These are phyloP conservation scores for Lepraria neglecta DNA, from an alignment of 495 filamentous ascomycete genomes.

Conservation along the genomic window DNA sequence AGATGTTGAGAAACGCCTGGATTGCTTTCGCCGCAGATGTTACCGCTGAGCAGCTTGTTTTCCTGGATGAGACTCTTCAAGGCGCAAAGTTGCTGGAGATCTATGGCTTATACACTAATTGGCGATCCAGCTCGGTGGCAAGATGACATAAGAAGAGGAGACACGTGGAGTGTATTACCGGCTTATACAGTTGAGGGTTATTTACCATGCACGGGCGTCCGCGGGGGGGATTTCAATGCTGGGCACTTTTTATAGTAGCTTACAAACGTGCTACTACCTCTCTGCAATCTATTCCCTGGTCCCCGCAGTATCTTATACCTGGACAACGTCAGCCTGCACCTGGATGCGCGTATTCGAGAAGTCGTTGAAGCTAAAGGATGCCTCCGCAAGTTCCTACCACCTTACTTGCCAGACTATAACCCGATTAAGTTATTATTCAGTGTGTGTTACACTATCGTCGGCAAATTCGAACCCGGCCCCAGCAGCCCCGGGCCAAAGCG, in stretches of 20 bases:
- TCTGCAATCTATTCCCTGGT: neutral
- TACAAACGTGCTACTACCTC: neutral
- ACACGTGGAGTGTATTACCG: constrained; percentile 6
- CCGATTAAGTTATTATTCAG: constrained; percentile 14
- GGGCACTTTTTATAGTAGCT: constrained; percentile 4
- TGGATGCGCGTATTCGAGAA: neutral
- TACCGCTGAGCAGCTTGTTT: too few relatives aligned
- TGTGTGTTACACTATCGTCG: too few relatives aligned
- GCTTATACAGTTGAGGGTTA: constrained; percentile 15
- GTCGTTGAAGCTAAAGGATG: constrained; percentile 8
- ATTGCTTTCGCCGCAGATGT: too few relatives aligned
- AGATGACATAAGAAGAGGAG: constrained; percentile 3
- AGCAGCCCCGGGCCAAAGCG: too few relatives aligned
- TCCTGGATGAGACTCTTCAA: constrained; percentile 16
- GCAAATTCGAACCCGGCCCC: too few relatives aligned
- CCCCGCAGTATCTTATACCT: constrained; percentile 3
- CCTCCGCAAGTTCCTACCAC: constrained; percentile 5
- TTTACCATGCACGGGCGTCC: constrained; percentile 6
- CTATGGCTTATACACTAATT: constrained; percentile 9
- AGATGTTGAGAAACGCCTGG: too few relatives aligned
- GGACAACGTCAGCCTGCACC: constrained; percentile 11
- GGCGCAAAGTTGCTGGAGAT: neutral
- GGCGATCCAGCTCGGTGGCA: constrained; percentile 1
- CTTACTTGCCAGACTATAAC: constrained; percentile 15
- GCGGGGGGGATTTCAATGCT: constrained; percentile 7